A percentile compares a stretch with the other conserved stretches of the same genome.
Conservation (phyloP, 2,329 filamentous ascomycete genomes). For the Hortaea sp. region DNA sequence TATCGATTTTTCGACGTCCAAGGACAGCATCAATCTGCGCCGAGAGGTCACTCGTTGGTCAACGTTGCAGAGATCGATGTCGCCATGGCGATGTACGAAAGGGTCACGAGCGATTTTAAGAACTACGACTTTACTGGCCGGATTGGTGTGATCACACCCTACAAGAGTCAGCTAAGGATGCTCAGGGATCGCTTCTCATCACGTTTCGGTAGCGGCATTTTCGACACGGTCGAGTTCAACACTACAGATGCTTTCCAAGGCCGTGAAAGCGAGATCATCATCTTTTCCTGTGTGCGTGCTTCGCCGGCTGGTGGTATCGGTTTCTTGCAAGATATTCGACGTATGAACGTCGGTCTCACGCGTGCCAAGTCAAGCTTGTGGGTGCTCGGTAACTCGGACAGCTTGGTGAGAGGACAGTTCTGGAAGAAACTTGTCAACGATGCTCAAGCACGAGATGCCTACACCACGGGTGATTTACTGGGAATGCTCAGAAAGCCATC, state of each 20-base stretch:
- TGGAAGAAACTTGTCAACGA: conserved; percentile 83
- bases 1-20: conserved; percentile 97
- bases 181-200: conserved; percentile 65
- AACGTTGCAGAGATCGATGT: conserved; percentile 81
- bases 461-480: conserved; percentile 59
- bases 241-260: conserved; percentile 98
- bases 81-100: conserved; percentile 73
- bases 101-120: conserved; percentile 62
- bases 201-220: conserved; percentile 64
- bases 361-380: conserved; percentile 93
- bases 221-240: conserved; percentile 85
- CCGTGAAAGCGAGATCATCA: conserved; percentile 93
- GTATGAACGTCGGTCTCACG: conserved; percentile 98
- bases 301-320: conserved; percentile 89
- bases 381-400: conserved; percentile 87
- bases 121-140: conserved; percentile 50
- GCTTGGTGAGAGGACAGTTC: conserved; percentile 76
- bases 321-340: conserved; percentile 94
- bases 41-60: conserved; percentile 77
- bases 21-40: conserved; percentile 73
- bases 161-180: conserved; percentile 83
- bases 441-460: conserved; percentile 61
- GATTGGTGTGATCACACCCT: conserved; percentile 94
- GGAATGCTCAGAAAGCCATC: conserved; percentile 46
- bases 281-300: conserved; percentile 95